Evolutionary conservation across 169 alveolate genomes (phyloP).

Genomic region (Amoebophrya sp.): DNA sequence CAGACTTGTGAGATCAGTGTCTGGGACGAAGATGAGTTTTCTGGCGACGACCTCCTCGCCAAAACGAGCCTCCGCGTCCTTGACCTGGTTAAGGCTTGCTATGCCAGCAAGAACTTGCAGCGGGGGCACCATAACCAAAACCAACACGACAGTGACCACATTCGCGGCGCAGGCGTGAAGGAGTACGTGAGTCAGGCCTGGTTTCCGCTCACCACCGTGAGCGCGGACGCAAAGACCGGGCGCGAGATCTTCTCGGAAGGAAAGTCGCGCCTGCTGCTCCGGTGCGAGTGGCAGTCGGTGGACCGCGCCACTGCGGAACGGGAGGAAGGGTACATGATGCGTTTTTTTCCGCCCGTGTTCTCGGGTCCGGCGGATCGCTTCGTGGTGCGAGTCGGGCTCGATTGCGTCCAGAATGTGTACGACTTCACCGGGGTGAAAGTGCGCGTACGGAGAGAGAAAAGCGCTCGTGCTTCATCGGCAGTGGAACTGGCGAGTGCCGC

Average conservation of each 20-base stretch:
- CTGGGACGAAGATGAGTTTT: neutral
- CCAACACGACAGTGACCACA: no score
- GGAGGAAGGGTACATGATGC: neutral
- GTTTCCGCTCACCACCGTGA: neutral
- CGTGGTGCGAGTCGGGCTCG: neutral
- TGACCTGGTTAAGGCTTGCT: neutral
- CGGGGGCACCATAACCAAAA: neutral
- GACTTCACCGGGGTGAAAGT: neutral
- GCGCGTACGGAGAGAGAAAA: no score
- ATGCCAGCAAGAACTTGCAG: neutral
- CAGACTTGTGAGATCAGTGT: neutral
- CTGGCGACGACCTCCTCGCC: neutral
- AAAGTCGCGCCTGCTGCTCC: neutral
- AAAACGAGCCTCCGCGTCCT: neutral
- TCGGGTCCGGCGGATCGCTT: neutral
- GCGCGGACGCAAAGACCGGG: neutral
- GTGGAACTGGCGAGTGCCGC: no score
- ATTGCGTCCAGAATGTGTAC: neutral
- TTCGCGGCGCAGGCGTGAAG: neutral
- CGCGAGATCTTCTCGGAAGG: neutral
- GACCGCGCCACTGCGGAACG: neutral
- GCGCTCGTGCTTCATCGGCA: no score
- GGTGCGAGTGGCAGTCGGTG: neutral
- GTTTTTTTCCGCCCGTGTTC: neutral
- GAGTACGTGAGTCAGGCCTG: neutral